A percentile compares a stretch with the other conserved stretches of the same genome.
Evolutionary conservation across 306 rosid species (phyloP).

Genomic region (Purshia tridentata): DNA sequence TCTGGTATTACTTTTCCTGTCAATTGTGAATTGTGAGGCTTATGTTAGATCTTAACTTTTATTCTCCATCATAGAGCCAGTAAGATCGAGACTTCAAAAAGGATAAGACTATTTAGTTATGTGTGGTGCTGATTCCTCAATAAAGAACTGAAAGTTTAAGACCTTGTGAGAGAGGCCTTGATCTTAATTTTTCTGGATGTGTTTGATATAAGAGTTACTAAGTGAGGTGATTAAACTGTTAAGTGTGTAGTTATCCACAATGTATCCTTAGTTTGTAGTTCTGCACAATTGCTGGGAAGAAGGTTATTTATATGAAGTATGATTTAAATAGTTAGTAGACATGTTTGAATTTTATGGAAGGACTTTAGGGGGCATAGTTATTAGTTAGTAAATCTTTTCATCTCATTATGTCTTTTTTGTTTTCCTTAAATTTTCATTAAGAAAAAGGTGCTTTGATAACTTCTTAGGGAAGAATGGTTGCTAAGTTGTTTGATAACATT

Average conservation of each 20-base stretch:
- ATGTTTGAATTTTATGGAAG: neutral
- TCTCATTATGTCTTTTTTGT: neutral
- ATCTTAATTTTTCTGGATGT: neutral
- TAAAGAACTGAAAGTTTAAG: neutral
- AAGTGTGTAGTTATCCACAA: neutral
- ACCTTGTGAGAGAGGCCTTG: neutral
- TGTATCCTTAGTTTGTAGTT: neutral
- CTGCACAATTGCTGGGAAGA: neutral
- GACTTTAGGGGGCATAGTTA: neutral
- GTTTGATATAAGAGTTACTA: neutral
- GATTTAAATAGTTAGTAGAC: neutral
- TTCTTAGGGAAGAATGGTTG: neutral
- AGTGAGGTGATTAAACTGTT: neutral
- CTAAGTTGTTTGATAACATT: constrained; percentile 33
- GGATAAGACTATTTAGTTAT: neutral
- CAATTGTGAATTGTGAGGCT: neutral
- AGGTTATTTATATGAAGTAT: neutral
- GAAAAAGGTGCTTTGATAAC: neutral
- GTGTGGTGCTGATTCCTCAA: neutral
- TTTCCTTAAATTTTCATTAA: neutral
- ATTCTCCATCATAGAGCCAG: neutral
- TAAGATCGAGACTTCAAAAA: neutral
- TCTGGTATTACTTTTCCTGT: neutral
- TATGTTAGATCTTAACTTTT: neutral
- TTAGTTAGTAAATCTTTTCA: neutral